Base-by-base conservation (phyloP, 1,284 basidiomycete genomes). In the Melanopsichium pennsylvanicum region DNA sequence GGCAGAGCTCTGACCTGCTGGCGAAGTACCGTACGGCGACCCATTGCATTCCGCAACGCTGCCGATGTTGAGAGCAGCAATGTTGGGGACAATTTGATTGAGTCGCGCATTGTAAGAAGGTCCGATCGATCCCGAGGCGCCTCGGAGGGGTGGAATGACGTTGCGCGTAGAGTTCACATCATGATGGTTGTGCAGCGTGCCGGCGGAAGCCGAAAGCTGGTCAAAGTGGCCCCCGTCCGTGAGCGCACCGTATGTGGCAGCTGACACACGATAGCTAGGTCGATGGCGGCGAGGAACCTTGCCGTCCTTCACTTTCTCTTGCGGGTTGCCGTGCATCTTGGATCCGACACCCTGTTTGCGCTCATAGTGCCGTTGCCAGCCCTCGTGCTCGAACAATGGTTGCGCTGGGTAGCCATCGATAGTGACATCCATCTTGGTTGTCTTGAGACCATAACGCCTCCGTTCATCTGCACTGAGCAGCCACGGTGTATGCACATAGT, bases 401-500 rank as follows among this genome's bases (percentile, higher is more conserved):
- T 56, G 40, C 19, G 42, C 61, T 8, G 75, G 75, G 39, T 77
- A 77, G 9, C 45, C 64, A 36, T 76, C 74, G 37, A 70, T 69
- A 11, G 75, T 72, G 5, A 76, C 69, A 6, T 70, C 70, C 62
- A 72, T 64, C 54, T 42, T 54, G 33, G 71, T 72, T 16, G 74
- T 70, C 51, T 77, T 75, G 36, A 76, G 69, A 3, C 72, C 72
- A 32, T 76, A 76, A 5, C 66, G 58, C 22, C 63, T 47, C 16
- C 72, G 56, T 36, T 76, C 74, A 18, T 75, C 74, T 2, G 60
- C 21, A 6, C 55, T 61, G 26, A 76, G 55, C 37, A 74, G 45
- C 72, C 75, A 74, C 5, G 68, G 71, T 5, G 69, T 74, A 46
- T 83, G 82, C 12, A 83, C 70, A 27, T 70, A 70, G 39, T 70